Base-by-base conservation (phyloP, 805 yeast species). In the Komagataella ulmi region DNA sequence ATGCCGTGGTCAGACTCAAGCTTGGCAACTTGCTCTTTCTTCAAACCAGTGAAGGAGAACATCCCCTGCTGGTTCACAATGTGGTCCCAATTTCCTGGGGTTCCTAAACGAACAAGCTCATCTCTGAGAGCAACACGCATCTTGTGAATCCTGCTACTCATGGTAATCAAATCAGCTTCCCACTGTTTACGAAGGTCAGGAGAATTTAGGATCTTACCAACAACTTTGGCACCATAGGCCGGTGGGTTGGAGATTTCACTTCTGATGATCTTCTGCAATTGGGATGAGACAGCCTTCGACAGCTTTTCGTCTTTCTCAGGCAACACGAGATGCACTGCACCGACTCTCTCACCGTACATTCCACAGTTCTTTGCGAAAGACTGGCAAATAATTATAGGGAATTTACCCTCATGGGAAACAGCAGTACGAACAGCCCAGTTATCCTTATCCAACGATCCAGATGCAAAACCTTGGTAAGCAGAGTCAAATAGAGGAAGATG, bases 341-440 rank as follows among this genome's bases (percentile, higher is more conserved):
- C 99, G 40, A 85, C 88, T 73, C 99, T 85, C 74, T 91, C 98
- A 67, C 98, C 98, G 65, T 91, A 91, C 81, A 91, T 83, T 57
- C 98, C 98, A 62, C 86, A 86, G 70, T 93, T 91, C 69, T 91
- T 91, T 52, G 98, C 96, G 68, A 91, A 91, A 7, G 97, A 89
- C 74, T 91, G 99, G 69, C 96, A 89, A 53, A 91, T 77, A 36
- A 88, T 61, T 51, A 86, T 67, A 53, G 91, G 90, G 56, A 74
- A 65, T 45, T 73, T 67, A 49, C 61, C 61, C 21, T 6, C 30
- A 45, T 45, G 47, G 51, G 70, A 64, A 50, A 83, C 73, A 55
- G 88, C 89, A 50, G 74, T 69, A 57, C 89, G 75, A 52, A 85
- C 80, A 21, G 97, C 88, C 73, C 78, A 87, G 7, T 95, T 91